phyloP scores from a whole-genome alignment of 106 monocot genomes.

The Dioscorea dumetorum region DNA sequence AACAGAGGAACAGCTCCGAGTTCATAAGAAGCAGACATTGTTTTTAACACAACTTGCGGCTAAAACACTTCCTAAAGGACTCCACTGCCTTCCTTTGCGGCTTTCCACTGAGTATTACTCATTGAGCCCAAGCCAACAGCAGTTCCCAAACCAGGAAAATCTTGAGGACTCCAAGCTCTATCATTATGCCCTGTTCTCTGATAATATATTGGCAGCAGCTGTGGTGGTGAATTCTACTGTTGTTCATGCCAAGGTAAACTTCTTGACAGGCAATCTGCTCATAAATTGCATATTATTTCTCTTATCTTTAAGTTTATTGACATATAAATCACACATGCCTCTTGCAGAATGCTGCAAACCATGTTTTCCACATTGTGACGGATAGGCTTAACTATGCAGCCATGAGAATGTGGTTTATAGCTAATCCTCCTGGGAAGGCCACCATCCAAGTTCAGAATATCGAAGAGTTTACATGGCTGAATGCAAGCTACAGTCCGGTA shows the following conservation, averaged over 20 bases:
- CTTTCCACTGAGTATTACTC: slow-evolving; percentile 42
- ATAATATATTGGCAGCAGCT: slow-evolving; percentile 38
- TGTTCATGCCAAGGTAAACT: slow-evolving; percentile 25
- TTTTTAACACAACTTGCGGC: slow-evolving; percentile 54
- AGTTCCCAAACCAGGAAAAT: slow-evolving; percentile 30
- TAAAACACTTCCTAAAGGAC: slow-evolving; percentile 52
- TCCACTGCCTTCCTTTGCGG: slow-evolving; percentile 46
- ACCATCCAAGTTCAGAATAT: slow-evolving; percentile 33
- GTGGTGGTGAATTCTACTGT: slow-evolving; percentile 42
- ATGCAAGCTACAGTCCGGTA: slow-evolving; percentile 39
- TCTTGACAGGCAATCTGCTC: neutral
- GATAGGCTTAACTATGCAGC: slow-evolving; percentile 40
- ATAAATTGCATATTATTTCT: neutral
- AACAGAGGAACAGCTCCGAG: slow-evolving; percentile 40
- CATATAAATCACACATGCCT: neutral
- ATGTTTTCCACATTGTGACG: slow-evolving; percentile 48
- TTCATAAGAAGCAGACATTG: slow-evolving; percentile 38
- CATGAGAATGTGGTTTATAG: slow-evolving; percentile 40
- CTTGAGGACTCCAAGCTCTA: slow-evolving; percentile 21
- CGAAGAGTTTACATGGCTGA: slow-evolving; percentile 45
- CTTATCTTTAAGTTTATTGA: neutral
- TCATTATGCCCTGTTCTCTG: slow-evolving; percentile 37
- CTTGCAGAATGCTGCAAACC: slow-evolving; percentile 28
- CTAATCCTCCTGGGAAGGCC: slow-evolving; percentile 28
- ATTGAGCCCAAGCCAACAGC: slow-evolving; percentile 12